Base-by-base conservation (phyloP, 805 yeast species). In the Candida awuae region DNA sequence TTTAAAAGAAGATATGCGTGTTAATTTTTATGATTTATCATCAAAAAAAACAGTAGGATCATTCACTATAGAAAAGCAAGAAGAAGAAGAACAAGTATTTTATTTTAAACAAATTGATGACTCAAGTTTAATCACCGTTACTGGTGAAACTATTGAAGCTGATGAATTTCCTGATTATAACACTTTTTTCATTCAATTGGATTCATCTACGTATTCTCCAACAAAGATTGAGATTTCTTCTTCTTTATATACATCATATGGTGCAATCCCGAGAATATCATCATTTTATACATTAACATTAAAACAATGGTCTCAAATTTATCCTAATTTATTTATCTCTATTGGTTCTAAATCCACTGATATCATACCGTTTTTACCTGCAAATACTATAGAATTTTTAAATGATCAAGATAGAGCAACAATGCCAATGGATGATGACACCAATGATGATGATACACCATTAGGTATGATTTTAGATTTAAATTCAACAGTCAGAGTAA, bases 351-450 rank as follows among this genome's bases (percentile, higher is more conserved):
- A 75, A 18, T 74, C 92, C 0, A 67, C 83, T 3, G 95, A 84
- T 39, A 51, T 83, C 13, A 59, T 73, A 7, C 59, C 79, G 1
- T 42, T 71, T 19, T 65, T 75, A 2, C 48, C 61, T 1, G 34
- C 48, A 0, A 56, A 58, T 15, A 52, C 64, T 3, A 51, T 80
- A 1, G 62, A 62, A 22, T 78, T 78, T 8, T 57, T 71, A 3
- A 82, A 81, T 48, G 96, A 87, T 52, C 65, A 78, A 4, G 76
- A 75, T 49, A 68, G 83, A 35, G 94, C 95, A 0, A 70, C 75
- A 19, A 63, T 85, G 45, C 95, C 95, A 1, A 63, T 84, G 48
- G 75, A 74, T 51, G 79, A 75, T 8, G 78, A 67, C 3, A 63
- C 79, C 1, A 79, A 72, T 33, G 79, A 71, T 36, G 94, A 85